Conservation (phyloP, 768 basidiomycete genomes). For the Termitomyces sp. region DNA sequence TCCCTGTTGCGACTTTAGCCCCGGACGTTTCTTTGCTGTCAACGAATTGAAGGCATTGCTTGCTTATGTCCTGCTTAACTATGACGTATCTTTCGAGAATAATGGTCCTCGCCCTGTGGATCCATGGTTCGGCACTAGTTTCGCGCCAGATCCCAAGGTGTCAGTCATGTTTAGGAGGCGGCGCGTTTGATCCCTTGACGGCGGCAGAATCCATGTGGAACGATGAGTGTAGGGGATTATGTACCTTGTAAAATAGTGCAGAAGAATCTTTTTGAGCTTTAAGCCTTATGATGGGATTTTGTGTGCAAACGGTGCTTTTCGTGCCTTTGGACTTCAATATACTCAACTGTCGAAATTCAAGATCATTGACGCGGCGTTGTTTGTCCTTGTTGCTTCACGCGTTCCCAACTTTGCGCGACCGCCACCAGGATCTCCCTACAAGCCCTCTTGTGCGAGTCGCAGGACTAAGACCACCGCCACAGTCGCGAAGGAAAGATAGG, state of each 20-base stretch:
- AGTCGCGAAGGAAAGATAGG: background rate
- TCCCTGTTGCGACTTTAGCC: slow-evolving; percentile 14
- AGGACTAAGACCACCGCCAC: background rate
- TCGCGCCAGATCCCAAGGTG: slow-evolving; percentile 26
- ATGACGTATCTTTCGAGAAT: slow-evolving; percentile 33
- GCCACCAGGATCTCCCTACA: slow-evolving; percentile 10
- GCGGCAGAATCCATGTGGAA: background rate
- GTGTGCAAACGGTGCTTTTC: background rate
- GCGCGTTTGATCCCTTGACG: background rate
- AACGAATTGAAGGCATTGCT: slow-evolving; percentile 38
- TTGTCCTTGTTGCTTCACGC: slow-evolving; percentile 39
- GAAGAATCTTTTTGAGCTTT: background rate
- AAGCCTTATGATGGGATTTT: background rate
- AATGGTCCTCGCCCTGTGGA: slow-evolving; percentile 14
- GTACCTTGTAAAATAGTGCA: background rate
- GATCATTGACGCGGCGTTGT: slow-evolving; percentile 10
- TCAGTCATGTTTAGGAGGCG: slow-evolving; percentile 31
- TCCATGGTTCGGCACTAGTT: slow-evolving; percentile 1
- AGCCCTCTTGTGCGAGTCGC: background rate
- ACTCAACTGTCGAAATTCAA: background rate
- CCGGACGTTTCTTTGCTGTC: slow-evolving; percentile 43
- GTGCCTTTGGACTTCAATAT: background rate
- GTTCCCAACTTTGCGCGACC: slow-evolving; percentile 27
- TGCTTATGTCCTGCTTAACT: slow-evolving; percentile 32
- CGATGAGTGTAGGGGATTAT: background rate